Percentiles rank a stretch among this genome's conserved stretches.
Evolutionary conservation across 495 filamentous ascomycete genomes (phyloP).

Genomic region (Rostrohypoxylon terebratum): DNA sequence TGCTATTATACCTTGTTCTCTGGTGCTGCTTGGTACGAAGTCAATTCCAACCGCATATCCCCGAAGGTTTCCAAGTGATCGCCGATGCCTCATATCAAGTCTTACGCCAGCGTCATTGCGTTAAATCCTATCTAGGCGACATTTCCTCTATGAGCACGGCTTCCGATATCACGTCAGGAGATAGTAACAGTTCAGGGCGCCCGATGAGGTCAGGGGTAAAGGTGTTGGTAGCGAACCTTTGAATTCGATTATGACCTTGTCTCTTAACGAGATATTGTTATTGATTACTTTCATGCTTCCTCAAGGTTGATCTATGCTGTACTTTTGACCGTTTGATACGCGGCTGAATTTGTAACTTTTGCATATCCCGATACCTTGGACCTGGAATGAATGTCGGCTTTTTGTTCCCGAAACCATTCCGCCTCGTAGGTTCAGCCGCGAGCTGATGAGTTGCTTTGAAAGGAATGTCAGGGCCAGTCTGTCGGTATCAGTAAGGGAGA

Average conservation of each 20-base stretch:
- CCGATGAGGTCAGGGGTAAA: neutral
- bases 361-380: slow-evolving; percentile 28
- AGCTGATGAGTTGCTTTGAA: slow-evolving; percentile 1
- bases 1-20: neutral
- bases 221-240: neutral
- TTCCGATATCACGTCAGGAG: neutral
- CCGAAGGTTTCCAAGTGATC: neutral
- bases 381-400: slow-evolving; percentile 19
- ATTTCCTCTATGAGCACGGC: neutral
- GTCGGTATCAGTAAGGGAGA: slow-evolving; percentile 31
- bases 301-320: slow-evolving; percentile 3
- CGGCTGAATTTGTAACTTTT: neutral
- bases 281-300: slow-evolving; percentile 6
- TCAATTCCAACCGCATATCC: neutral
- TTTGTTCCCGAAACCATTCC: neutral
- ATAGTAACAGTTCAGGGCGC: neutral
- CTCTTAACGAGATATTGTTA: neutral
- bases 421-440: slow-evolving; percentile 12
- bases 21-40: slow-evolving; percentile 8
- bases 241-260: slow-evolving; percentile 9
- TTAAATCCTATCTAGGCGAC: neutral
- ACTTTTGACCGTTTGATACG: neutral
- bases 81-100: neutral
- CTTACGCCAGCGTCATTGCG: neutral
- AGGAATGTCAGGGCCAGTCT: slow-evolving; percentile 10